Percentiles rank a stretch among this genome's conserved stretches.
Conservation (phyloP, 345 rosid species). For the Brassica nigra region DNA sequence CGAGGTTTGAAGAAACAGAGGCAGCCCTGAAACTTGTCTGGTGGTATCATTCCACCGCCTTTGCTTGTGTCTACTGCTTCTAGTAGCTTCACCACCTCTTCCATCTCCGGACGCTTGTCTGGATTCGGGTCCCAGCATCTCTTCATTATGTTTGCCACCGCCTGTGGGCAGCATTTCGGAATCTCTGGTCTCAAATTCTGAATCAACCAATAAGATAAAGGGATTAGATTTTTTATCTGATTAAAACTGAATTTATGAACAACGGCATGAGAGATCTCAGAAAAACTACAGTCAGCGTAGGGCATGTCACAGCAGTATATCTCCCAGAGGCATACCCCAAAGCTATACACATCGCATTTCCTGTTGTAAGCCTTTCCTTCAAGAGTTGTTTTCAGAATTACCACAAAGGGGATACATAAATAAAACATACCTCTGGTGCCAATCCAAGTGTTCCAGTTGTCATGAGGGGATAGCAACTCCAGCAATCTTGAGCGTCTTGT, state of each 20-base stretch:
- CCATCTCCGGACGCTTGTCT: slow-evolving; percentile 78
- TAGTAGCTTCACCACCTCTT: slow-evolving; percentile 65
- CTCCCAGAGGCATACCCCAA: slow-evolving; percentile 88
- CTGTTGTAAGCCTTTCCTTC: slow-evolving; percentile 84
- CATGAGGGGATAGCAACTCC: slow-evolving; percentile 86
- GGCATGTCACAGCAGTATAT: slow-evolving; percentile 91
- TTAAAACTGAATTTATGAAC: slow-evolving; percentile 54
- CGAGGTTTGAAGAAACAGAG: slow-evolving; percentile 63
- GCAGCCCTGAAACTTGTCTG: slow-evolving; percentile 65
- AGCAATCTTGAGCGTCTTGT: slow-evolving; percentile 69
- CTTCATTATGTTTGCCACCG: slow-evolving; percentile 66
- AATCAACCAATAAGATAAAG: background rate
- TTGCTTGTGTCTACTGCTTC: slow-evolving; percentile 77
- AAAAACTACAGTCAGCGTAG: slow-evolving; percentile 65
- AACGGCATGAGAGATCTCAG: slow-evolving; percentile 75
- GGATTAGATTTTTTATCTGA: background rate
- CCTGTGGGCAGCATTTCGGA: slow-evolving; percentile 75
- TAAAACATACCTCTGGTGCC: slow-evolving; percentile 72
- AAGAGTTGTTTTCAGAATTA: slow-evolving; percentile 28
- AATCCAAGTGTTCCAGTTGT: slow-evolving; percentile 82
- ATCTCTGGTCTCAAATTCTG: slow-evolving; percentile 78
- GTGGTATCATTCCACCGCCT: slow-evolving; percentile 94
- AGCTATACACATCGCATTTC: slow-evolving; percentile 85
- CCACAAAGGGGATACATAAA: background rate
- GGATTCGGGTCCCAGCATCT: slow-evolving; percentile 82